Percentiles rank a stretch among this genome's conserved stretches.
Evolutionary conservation across 495 filamentous ascomycete species (phyloP).

Genomic region (Talaromyces wortmannii): DNA sequence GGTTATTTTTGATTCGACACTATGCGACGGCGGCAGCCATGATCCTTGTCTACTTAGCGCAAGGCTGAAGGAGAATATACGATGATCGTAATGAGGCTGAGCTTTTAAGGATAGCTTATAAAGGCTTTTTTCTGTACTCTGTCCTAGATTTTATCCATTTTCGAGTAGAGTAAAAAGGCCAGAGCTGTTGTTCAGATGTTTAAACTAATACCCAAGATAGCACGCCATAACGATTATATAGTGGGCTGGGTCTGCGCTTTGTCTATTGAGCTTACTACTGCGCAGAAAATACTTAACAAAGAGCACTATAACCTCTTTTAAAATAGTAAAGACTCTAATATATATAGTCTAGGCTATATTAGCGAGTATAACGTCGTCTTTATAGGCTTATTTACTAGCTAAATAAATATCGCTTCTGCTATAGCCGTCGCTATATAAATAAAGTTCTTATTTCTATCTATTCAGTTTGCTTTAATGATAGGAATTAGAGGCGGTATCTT

Average conservation of each 20-base stretch:
- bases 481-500: constrained; percentile 31
- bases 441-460: constrained; percentile 17
- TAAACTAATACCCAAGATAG: too few species aligned
- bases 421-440: constrained; percentile 18
- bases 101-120: too few species aligned
- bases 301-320: constrained; percentile 12
- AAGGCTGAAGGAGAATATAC: too few species aligned
- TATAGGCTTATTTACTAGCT: constrained; percentile 6
- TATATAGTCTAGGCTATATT: constrained; percentile 25
- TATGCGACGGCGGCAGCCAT: too few species aligned
- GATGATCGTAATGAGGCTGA: too few species aligned
- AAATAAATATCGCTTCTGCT: constrained; percentile 16
- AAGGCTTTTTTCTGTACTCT: too few species aligned
- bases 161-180: too few species aligned
- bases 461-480: constrained; percentile 26
- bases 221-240: constrained; percentile 29
- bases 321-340: constrained; percentile 14
- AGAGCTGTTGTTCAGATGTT: too few species aligned
- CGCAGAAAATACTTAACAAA: constrained; percentile 28
- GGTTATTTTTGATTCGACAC: too few species aligned
- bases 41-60: too few species aligned
- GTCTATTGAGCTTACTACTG: constrained; percentile 24
- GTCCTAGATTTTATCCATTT: too few species aligned
- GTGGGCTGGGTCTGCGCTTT: constrained; percentile 42
- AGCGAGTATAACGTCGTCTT: constrained; percentile 32